Conservation (phyloP, 2,329 filamentous ascomycete genomes). For the Penicillium sp. region DNA sequence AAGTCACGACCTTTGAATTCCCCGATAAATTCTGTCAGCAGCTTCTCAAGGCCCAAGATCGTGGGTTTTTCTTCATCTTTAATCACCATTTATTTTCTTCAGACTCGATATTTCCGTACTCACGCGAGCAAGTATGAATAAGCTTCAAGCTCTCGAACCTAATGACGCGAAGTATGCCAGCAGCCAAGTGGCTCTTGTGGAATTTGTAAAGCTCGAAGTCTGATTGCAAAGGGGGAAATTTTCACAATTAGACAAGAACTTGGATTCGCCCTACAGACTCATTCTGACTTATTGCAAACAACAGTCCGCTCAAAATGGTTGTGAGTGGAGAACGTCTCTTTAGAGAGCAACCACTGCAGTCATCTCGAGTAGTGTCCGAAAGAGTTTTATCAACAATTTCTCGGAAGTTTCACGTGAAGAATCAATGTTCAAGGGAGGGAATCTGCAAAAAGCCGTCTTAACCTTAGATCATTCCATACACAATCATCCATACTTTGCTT, state of each 20-base stretch:
- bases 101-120: slow-evolving; percentile 9
- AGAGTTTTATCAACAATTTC: slow-evolving; percentile 8
- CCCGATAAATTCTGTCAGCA: slow-evolving; percentile 5
- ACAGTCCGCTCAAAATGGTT: slow-evolving; percentile 14
- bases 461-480: slow-evolving; percentile 2
- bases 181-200: slow-evolving; percentile 6
- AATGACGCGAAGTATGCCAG: slow-evolving; percentile 16
- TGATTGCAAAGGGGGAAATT: slow-evolving; percentile 1
- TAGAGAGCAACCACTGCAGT: slow-evolving; percentile 16
- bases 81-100: slow-evolving; percentile 13
- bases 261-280: slow-evolving; percentile 1
- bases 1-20: not conserved
- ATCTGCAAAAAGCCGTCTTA: not conserved
- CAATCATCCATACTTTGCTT: slow-evolving; percentile 7
- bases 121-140: slow-evolving; percentile 17
- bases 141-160: slow-evolving; percentile 10
- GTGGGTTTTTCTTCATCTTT: slow-evolving; percentile 15
- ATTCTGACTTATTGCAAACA: slow-evolving; percentile 5
- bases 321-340: slow-evolving; percentile 16
- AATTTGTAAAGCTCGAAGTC: slow-evolving; percentile 5
- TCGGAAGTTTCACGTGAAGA: slow-evolving; percentile 4
- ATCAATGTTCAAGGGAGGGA: too few relatives aligned
- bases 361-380: slow-evolving; percentile 13
- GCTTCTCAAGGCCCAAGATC: slow-evolving; percentile 10
- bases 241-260: not conserved